Evolutionary conservation across 441 rosid species (phyloP).

Genomic region (Erysimum cheiri): DNA sequence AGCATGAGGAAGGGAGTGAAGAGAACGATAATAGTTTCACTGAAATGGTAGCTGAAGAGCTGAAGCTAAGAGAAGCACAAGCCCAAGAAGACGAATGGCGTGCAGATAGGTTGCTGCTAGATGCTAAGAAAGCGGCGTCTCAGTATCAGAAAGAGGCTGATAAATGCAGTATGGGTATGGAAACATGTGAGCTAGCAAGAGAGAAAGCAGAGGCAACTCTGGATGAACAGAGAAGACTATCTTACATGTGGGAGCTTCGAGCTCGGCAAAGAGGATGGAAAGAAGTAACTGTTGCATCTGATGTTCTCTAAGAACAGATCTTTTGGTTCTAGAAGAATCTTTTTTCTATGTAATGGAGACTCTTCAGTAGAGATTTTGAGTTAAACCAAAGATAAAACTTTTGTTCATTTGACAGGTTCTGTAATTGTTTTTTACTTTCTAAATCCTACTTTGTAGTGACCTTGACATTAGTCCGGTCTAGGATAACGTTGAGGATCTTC

Average conservation of each 20-base stretch:
- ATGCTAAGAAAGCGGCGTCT: slow-evolving; percentile 61
- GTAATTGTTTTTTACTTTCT: neutral
- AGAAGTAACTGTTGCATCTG: slow-evolving; percentile 44
- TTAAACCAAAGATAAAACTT: slow-evolving; percentile 5
- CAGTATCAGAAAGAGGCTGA: slow-evolving; percentile 63
- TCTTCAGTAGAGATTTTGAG: slow-evolving; percentile 24
- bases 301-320: slow-evolving; percentile 30
- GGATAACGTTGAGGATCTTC: slow-evolving; percentile 84
- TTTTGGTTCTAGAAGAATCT: neutral
- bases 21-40: slow-evolving; percentile 56
- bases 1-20: slow-evolving; percentile 48
- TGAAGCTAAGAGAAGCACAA: slow-evolving; percentile 55
- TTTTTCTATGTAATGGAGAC: slow-evolving; percentile 27
- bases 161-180: slow-evolving; percentile 64
- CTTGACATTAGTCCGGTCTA: slow-evolving; percentile 66
- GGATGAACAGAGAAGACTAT: slow-evolving; percentile 49
- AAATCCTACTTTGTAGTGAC: slow-evolving; percentile 44
- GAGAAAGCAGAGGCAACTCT: slow-evolving; percentile 57
- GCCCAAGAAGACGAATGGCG: slow-evolving; percentile 55
- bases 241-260: slow-evolving; percentile 58
- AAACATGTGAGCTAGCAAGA: slow-evolving; percentile 59
- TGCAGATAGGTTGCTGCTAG: slow-evolving; percentile 51
- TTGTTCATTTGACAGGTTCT: slow-evolving; percentile 25
- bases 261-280: slow-evolving; percentile 64
- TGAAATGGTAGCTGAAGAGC: slow-evolving; percentile 55